Percentiles rank a stretch among this genome's conserved stretches.
Evolutionary conservation across 2,329 filamentous ascomycete genomes (phyloP).

Genomic region (Aquanectria penicillioides): DNA sequence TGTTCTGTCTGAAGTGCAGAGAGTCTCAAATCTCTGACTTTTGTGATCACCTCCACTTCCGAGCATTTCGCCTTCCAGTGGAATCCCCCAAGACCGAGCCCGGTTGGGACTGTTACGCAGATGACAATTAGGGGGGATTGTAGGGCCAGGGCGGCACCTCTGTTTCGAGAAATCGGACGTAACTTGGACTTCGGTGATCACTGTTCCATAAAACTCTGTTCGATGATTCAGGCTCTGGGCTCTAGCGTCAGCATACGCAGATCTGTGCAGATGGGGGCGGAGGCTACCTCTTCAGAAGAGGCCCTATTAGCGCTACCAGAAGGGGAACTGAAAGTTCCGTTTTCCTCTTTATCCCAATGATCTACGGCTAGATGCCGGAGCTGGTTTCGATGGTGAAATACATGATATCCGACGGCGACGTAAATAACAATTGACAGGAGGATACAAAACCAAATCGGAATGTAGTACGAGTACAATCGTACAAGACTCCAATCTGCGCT

Average conservation of each 20-base stretch:
- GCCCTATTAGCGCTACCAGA: conserved; percentile 42
- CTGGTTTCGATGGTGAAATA: conserved; percentile 68
- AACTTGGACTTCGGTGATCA: conserved; percentile 61
- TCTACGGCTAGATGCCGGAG: conserved; percentile 55
- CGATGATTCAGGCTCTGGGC: conserved; percentile 40
- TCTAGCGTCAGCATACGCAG: conserved; percentile 33
- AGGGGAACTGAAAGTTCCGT: conserved; percentile 28
- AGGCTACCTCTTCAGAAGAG: conserved; percentile 48
- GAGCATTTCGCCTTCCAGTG: conserved; percentile 25
- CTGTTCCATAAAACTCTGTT: conserved; percentile 55
- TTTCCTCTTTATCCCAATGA: conserved; percentile 35
- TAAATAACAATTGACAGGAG: conserved; percentile 65
- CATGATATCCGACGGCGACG: conserved; percentile 65
- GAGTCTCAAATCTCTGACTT: conserved; percentile 42
- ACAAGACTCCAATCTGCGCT: conserved; percentile 62
- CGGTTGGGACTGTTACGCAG: conserved; percentile 27
- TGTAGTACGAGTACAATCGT: conserved; percentile 69
- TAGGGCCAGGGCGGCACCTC: conserved; percentile 1
- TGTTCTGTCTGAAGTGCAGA: conserved; percentile 41
- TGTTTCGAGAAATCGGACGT: conserved; percentile 43
- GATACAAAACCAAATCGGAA: conserved; percentile 70
- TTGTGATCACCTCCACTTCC: conserved; percentile 24
- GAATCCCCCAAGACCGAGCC: conserved; percentile 38
- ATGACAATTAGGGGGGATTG: conserved; percentile 28
- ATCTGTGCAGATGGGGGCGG: not conserved